Percentiles rank a stretch among this genome's conserved stretches.
Evolutionary conservation across 805 yeast genomes (phyloP).

Genomic region (Candida namnaoensis): DNA sequence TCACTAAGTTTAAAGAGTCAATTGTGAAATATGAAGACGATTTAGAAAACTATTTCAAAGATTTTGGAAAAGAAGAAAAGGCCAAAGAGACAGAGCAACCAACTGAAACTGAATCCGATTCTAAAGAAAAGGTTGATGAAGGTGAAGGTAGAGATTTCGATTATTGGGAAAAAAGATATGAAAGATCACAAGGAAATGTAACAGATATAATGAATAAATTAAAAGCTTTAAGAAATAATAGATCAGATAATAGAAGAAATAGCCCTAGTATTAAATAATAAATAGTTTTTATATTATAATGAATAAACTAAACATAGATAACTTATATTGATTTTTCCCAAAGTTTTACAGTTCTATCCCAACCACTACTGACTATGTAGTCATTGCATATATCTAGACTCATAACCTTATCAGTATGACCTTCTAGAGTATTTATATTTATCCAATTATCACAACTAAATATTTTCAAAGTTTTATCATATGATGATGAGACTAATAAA

Average conservation of each 20-base stretch:
- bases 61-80: not conserved
- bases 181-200: slow-evolving; percentile 9
- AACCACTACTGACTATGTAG: slow-evolving; percentile 56
- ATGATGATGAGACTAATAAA: slow-evolving; percentile 52
- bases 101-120: too few relatives aligned
- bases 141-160: slow-evolving; percentile 4
- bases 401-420: slow-evolving; percentile 66
- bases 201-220: slow-evolving; percentile 10
- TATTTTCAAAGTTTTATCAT: slow-evolving; percentile 58
- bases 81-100: too few relatives aligned
- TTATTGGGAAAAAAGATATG: slow-evolving; percentile 6
- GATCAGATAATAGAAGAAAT: slow-evolving; percentile 9
- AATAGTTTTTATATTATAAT: slow-evolving; percentile 4
- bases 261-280: slow-evolving; percentile 9
- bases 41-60: slow-evolving; percentile 11
- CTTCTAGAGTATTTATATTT: slow-evolving; percentile 38
- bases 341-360: slow-evolving; percentile 75
- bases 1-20: slow-evolving; percentile 11
- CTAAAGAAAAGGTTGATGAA: not conserved
- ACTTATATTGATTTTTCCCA: slow-evolving; percentile 31
- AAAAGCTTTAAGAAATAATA: slow-evolving; percentile 3
- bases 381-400: slow-evolving; percentile 48
- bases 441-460: slow-evolving; percentile 72
- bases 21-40: slow-evolving; percentile 6
- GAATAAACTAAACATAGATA: slow-evolving; percentile 32